Conservation (phyloP, 2,329 filamentous ascomycete genomes). For the Pseudonectria foliicola region DNA sequence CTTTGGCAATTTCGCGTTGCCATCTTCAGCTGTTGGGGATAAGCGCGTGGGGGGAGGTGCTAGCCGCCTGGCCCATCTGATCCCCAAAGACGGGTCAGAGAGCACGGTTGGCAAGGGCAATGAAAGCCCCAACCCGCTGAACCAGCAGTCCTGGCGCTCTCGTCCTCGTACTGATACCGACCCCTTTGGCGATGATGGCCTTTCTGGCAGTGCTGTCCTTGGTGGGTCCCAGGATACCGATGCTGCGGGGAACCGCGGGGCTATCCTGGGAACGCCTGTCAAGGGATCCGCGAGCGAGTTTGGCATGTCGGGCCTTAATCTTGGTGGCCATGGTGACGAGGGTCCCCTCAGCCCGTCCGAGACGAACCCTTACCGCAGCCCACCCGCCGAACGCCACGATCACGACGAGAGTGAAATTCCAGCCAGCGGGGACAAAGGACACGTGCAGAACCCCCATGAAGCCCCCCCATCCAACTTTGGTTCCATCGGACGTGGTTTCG, state of each 20-base stretch:
- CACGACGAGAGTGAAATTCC: slow-evolving; percentile 52
- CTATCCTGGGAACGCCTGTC: slow-evolving; percentile 45
- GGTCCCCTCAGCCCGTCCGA: slow-evolving; percentile 85
- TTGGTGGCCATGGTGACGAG: slow-evolving; percentile 50
- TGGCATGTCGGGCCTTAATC: slow-evolving; percentile 54
- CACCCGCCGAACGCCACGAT: slow-evolving; percentile 65
- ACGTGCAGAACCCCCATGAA: slow-evolving; percentile 35
- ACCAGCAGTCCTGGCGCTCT: slow-evolving; percentile 47
- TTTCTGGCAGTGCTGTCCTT: slow-evolving; percentile 64
- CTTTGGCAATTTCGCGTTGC: slow-evolving; percentile 84
- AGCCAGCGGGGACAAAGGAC: slow-evolving; percentile 39
- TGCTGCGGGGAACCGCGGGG: slow-evolving; percentile 28
- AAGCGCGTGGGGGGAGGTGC: slow-evolving; percentile 70
- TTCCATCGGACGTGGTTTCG: slow-evolving; percentile 44
- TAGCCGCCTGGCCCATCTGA: slow-evolving; percentile 78
- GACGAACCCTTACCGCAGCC: slow-evolving; percentile 94
- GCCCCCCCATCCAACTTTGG: slow-evolving; percentile 46
- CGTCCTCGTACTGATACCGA: slow-evolving; percentile 66
- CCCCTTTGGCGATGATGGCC: slow-evolving; percentile 62
- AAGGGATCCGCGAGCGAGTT: slow-evolving; percentile 52
- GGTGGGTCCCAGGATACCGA: slow-evolving; percentile 68
- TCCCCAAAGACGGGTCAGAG: slow-evolving; percentile 70
- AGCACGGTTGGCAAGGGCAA: slow-evolving; percentile 46
- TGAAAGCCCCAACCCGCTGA: slow-evolving; percentile 38
- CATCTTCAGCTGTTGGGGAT: slow-evolving; percentile 53